phyloP scores from a whole-genome alignment of 495 filamentous ascomycete species.

The Elaphomyces granulatus region DNA sequence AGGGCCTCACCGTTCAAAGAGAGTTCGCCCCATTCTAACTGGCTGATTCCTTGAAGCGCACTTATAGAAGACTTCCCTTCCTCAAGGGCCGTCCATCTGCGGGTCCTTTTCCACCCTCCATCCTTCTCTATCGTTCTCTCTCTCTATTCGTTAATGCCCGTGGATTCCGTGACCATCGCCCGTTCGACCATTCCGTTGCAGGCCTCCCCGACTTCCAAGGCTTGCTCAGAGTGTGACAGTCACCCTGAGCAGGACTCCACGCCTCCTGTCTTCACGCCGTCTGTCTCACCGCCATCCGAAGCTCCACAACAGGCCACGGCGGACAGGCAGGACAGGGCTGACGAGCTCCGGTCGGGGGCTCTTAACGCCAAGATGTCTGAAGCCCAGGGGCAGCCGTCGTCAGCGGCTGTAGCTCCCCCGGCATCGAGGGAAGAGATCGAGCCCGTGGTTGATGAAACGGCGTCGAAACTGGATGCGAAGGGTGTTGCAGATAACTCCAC shows the following conservation, averaged over 20 bases:
- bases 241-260: background rate
- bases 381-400: background rate
- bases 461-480: constrained; percentile 19
- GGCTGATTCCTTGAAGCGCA: too few relatives aligned
- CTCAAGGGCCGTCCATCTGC: too few relatives aligned
- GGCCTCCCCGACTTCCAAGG: background rate
- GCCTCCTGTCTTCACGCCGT: constrained; percentile 3
- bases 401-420: background rate
- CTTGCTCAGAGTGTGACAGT: background rate
- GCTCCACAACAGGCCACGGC: constrained; percentile 12
- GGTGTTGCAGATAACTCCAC: constrained; percentile 2
- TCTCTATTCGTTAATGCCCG: background rate
- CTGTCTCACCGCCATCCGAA: constrained; percentile 8
- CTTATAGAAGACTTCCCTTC: too few relatives aligned
- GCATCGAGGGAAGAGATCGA: constrained; percentile 21
- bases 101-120: background rate
- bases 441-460: constrained; percentile 13
- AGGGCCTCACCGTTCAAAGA: too few relatives aligned
- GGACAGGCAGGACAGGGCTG: background rate
- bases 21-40: too few relatives aligned
- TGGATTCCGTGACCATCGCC: background rate
- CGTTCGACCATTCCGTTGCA: background rate
- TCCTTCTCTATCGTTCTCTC: background rate
- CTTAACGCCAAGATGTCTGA: background rate
- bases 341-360: background rate